Percentiles rank a stretch among this genome's conserved stretches.
Evolutionary conservation across 2,329 filamentous ascomycete genomes (phyloP).

Genomic region (Periconia digitata): DNA sequence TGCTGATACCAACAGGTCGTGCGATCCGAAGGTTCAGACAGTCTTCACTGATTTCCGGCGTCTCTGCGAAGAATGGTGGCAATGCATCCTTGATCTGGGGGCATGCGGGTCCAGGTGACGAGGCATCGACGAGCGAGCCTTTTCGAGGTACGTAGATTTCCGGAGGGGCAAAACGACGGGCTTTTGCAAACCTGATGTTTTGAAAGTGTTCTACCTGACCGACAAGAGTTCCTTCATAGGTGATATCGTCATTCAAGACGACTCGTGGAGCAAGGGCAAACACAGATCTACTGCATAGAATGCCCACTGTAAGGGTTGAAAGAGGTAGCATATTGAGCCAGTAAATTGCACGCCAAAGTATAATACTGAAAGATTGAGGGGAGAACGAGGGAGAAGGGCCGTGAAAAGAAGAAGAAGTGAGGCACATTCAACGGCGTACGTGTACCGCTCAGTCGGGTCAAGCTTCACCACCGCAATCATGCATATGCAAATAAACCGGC

Average conservation of each 20-base stretch:
- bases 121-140: constrained; percentile 6
- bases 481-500: too few relatives aligned
- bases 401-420: not conserved
- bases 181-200: constrained; percentile 11
- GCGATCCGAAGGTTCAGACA: constrained; percentile 10
- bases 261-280: not conserved
- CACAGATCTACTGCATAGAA: not conserved
- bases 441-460: too few relatives aligned
- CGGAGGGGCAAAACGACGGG: constrained; percentile 11
- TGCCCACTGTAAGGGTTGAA: not conserved
- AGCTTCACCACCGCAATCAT: too few relatives aligned
- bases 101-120: constrained; percentile 8
- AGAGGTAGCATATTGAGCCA: not conserved
- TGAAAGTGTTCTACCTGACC: constrained; percentile 12
- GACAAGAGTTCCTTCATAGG: not conserved
- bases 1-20: not conserved
- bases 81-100: constrained; percentile 8
- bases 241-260: not conserved
- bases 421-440: not conserved
- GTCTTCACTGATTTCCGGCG: constrained; percentile 12
- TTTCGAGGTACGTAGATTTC: constrained; percentile 7
- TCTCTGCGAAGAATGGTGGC: constrained; percentile 13
- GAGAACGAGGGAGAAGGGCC: not conserved
- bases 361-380: not conserved
- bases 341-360: not conserved